Evolutionary conservation across 192 early-diverging fungal genomes (phyloP), one percentile per base, ranked within the genome.

Genomic region (Coemansia sp.): DNA sequence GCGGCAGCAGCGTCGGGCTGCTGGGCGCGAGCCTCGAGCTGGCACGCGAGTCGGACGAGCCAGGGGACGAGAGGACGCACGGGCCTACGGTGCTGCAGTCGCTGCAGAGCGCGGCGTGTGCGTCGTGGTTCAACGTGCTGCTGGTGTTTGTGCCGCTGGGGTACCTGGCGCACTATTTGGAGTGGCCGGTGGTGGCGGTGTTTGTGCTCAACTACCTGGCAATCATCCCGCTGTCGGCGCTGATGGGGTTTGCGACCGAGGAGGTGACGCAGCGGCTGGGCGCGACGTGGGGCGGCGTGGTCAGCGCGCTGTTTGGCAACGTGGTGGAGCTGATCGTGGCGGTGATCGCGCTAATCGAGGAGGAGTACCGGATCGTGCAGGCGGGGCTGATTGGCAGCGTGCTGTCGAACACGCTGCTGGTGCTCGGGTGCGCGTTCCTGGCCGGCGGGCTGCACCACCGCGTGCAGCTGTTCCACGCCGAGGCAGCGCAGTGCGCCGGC

Each of bases 141-240:
- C 56, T 92, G 2, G 51, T 91, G 5, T 86, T 93, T 61, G 75
- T 90, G 15, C 94, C 94, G 2, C 55, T 95, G 17, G 94, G 89
- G 12, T 84, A 91, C 41, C 22, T 83, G 10, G 78, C 89, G 21
- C 62, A 78, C 41, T 65, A 75, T 27, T 48, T 89, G n/a, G 34
- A 62, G 9, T 93, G 89, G 90, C 54, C 71, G 20, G 82, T 85
- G 9, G 73, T 83, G 6, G 56, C 76, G 14, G 67, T 81, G 14
- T 97, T 97, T 72, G 43, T 86, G 29, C 66, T 93, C 43, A 95
- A 95, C 70, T 92, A 94, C 40, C 56, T 91, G 38, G 91, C 90
- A 20, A 90, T 95, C 54, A 75, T 98, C 20, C 91, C 91, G 8
- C 76, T 95, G 31, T 94, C 92, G 8, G 87, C 90, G 71, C 75